Conservation (phyloP, 495 filamentous ascomycete genomes). For the Podospora anserina region DNA sequence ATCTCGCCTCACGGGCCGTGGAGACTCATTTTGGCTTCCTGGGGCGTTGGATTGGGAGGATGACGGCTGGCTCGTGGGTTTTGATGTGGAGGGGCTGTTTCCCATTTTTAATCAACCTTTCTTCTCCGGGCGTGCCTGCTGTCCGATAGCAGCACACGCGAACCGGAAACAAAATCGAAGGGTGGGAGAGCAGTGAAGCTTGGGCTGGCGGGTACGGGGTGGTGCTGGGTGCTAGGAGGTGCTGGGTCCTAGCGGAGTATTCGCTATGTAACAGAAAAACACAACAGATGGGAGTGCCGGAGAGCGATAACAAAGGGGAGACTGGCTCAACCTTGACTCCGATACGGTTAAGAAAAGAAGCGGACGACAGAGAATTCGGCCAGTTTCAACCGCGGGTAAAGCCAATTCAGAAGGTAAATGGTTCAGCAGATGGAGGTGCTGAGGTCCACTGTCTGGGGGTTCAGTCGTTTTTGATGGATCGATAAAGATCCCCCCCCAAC, state of each 20-base stretch:
- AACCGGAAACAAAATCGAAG: not conserved
- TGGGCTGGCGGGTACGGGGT: not conserved
- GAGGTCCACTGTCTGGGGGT: not conserved
- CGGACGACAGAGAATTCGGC: not conserved
- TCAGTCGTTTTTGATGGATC: slow-evolving; percentile 5
- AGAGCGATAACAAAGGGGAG: not conserved
- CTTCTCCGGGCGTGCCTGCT: slow-evolving; percentile 13
- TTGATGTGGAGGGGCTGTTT: slow-evolving; percentile 38
- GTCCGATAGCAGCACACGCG: slow-evolving; percentile 13
- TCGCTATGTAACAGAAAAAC: not conserved
- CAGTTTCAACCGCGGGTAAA: not conserved
- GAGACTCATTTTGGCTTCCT: slow-evolving; percentile 24
- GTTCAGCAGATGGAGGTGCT: not conserved
- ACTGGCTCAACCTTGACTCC: not conserved
- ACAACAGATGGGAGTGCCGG: not conserved
- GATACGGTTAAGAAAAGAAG: not conserved
- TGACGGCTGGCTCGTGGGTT: slow-evolving; percentile 25
- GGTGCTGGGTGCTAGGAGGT: too few relatives aligned
- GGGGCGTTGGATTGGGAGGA: slow-evolving; percentile 22
- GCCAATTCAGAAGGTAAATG: not conserved
- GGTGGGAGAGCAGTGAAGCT: not conserved
- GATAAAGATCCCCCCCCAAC: not conserved
- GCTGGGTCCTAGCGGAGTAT: not conserved
- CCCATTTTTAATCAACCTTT: slow-evolving; percentile 29
- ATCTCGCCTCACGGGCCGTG: slow-evolving; percentile 32